Base-by-base conservation (phyloP, 257 asterid species). In the Euphrasia confusa region DNA sequence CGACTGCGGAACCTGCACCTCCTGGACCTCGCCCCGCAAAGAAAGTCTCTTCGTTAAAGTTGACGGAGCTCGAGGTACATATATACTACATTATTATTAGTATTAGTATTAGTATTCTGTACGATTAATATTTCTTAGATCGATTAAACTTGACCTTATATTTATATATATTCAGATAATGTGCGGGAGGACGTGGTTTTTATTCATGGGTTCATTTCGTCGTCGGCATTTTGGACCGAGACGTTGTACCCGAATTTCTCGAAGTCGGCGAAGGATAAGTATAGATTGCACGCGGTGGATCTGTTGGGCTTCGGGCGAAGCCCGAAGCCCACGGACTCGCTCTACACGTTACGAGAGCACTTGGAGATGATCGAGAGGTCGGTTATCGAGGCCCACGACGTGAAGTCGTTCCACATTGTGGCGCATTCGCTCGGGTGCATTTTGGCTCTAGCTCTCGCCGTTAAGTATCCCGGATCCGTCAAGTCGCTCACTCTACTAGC, bases 391-490 rank as follows among this genome's bases (percentile, higher is more conserved):
- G 68, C 84, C 1, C 68, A 93, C 74, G 80, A 77, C 1, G 95
- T 93, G 10, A 89, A 82, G 54, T 82, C 89, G 0, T 85, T 93
- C 67, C 99, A 93, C 88, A 89, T 93, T 27, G 99, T 93, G 44
- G 99, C 99, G 0, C 99, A 93, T 73, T 93, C 99, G 1, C 67
- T 93, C 10, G 99, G 99, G 1, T 89, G 99, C 86, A 83, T 93
- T 50, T 71, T 93, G 71, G 99, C 99, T 5, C 81, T 93, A 3
- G 99, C 97, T 5, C 86, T 93, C 1, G 91, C 99, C 0, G 91
- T 85, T 15, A 89, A 87, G 56, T 78, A 87, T 55, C 86, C 80
- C 0, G 78, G 63, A 59, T 65, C 83, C 0, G 72, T 93, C 71
- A 89, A 87, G 77, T 93, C 99, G 6, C 69, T 93, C 24, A 93